Base-by-base conservation (phyloP, 208 protist species). In the Strigomonas culicis region DNA sequence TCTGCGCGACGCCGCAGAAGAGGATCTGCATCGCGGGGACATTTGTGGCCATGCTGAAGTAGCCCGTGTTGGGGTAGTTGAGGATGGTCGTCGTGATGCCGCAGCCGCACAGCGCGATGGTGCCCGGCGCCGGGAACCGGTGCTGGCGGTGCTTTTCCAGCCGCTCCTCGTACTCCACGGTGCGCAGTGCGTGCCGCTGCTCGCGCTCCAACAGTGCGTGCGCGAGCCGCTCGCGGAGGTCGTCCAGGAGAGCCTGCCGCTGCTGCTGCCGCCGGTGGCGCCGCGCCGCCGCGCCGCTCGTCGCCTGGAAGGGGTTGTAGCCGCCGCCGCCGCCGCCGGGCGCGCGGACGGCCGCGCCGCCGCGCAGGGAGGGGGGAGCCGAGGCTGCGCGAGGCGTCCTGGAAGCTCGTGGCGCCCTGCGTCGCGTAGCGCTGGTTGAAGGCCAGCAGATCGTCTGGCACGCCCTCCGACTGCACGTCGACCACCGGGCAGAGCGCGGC, bases 11-110 rank as follows among this genome's bases (percentile, higher is more conserved):
- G 25, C 51, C 51, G 15, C 8, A 4, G 17, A 57, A 57, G 51
- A 21, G 19, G 51, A 57, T 57, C 3, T 30, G 21, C 25, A 57
- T 39, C 11, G 51, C 51, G 22, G 51, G 51, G 8, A 57, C 24
- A 4, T 21, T 30, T 4, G 51, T 21, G 15, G 13, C 4, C 21
- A 57, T 21, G 15, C 2, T 4, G 17, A 57, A 57, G 22, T 31
- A 36, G 6, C 51, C 51, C 28, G 51, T 57, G 30, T 57, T 57
- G 51, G 13, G 51, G 4, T 31, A 30, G 51, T 57, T 57, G 11
- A 57, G 22, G 15, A 57, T 21, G 15, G 24, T 36, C 21, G 51
- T 57, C 6, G 30, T n/a, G 11, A 57, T 57, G 30, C 51, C 51
- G 17, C 13, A 57, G 51, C 28, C 11, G 22, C 13, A 30, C 11